Conservation (phyloP, 257 asterid genomes). For the Asclepias syriaca region DNA sequence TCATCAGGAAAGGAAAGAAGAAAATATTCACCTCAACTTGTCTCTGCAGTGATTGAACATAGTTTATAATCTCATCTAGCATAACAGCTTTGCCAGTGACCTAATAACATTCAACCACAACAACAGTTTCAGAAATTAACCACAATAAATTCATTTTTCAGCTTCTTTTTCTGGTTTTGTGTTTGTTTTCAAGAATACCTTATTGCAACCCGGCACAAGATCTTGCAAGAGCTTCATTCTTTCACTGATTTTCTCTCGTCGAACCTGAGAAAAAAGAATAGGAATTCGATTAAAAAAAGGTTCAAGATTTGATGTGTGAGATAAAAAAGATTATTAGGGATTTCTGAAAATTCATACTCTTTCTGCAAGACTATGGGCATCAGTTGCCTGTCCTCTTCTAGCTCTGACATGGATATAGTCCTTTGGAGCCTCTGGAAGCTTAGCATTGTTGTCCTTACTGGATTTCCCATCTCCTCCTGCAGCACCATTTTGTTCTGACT, state of each 20-base stretch:
- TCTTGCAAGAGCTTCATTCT: conserved; percentile 85
- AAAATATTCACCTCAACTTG: conserved; percentile 69
- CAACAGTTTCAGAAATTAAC: conserved; percentile 5
- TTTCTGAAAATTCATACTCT: conserved; percentile 39
- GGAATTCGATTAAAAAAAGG: neutral
- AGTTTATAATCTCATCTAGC: conserved; percentile 93
- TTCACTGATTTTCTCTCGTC: conserved; percentile 89
- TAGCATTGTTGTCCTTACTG: conserved; percentile 27
- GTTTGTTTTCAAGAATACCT: conserved; percentile 35
- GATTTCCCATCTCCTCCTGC: conserved; percentile 17
- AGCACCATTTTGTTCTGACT: conserved; percentile 21
- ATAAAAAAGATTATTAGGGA: too few species aligned
- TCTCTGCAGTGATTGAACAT: conserved; percentile 75
- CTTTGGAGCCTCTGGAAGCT: conserved; percentile 56
- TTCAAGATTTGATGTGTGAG: too few species aligned
- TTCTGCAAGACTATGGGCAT: conserved; percentile 94
- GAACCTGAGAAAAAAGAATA: conserved; percentile 37
- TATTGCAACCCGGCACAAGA: conserved; percentile 96
- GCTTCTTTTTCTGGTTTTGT: too few species aligned
- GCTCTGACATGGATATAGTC: conserved; percentile 96
- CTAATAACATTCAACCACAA: conserved; percentile 19
- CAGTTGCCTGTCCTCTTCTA: conserved; percentile 93
- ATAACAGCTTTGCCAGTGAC: conserved; percentile 97
- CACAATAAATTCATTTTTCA: neutral
- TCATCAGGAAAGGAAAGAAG: neutral